Evolutionary conservation across 495 filamentous ascomycete genomes (phyloP), one percentile per base, ranked within the genome.

Genomic region (Lepidopterella palustris): DNA sequence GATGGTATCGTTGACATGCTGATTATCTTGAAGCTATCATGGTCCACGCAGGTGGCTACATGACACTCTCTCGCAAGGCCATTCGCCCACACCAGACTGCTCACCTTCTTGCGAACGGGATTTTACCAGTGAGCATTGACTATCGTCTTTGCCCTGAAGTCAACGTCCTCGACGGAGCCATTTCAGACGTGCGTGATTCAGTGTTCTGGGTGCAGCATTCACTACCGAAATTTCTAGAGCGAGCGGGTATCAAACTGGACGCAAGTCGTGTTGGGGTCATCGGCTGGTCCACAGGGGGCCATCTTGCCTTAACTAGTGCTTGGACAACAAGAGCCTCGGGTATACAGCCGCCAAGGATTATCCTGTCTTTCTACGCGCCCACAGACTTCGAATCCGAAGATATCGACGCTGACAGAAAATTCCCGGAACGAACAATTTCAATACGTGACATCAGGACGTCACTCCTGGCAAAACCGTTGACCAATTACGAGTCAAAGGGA

Each of bases 71-170:
- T 20, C 55, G 55, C 4, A 27, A 35, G 18, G 26, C 49, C 26
- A 28, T 58, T 8, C 45, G n/a, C 10, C 55, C 18, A 10, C 5
- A 13, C 4, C 55, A 58, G 20, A 53, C 10, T 13, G 11, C n/a
- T 4, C 13, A 15, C 13, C 55, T 58, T 15, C 18, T 49, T 3
- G 42, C 20, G 11, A 20, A 28, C 15, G 55, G 55, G 3, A 28
- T 58, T 15, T 23, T 58, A 8, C 55, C 55, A n/a, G 45, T 58
- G 6, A 53, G 45, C 18, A 20, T 45, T 5, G 55, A 58, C 20
- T 58, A 58, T 32, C 45, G 55, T 5, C 55, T 58, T 4, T 58
- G 55, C 5, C 55, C 55, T 13, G 55, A 58, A 21, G 20, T 51
- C 4, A 20, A 28, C 21, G 3, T 58, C 29, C 18, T 28, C 5